Evolutionary conservation across 495 filamentous ascomycete species (phyloP), one percentile per base, ranked within the genome.

Genomic region (Cladorrhinum samala): DNA sequence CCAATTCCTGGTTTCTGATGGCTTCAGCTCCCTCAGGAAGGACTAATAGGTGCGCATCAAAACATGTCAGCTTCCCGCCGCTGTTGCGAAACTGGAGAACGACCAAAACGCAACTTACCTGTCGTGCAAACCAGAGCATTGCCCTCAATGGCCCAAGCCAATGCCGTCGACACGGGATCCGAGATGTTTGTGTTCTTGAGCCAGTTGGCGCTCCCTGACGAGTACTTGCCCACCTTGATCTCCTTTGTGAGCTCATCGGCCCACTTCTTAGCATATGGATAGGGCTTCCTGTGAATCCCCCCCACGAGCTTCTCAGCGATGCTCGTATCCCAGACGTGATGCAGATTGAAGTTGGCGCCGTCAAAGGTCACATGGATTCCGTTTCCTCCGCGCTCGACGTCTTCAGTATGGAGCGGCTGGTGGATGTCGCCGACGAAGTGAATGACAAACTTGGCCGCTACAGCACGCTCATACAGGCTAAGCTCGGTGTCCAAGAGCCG

Each of bases 351-450:
- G 18, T 70, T 56, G n/a, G 50, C 49, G 3, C 68, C 69, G 17
- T 79, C 69, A 64, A 81, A 86, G 20, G 58, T 63, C 4, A 86
- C 83, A 24, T 67, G 56, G 55, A 85, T 84, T 13, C 72, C 72
- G 56, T 86, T 86, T 0, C 83, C 83, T 47, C 83, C 83, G 20
- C 74, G 63, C 0, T 71, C 76, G 1, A 83, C 72, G 45, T 81
- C 70, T 62, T 85, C 83, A 36, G 71, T 77, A 60, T 86, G 83
- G 42, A 86, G 68, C 14, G 83, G 83, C 65, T 86, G 83, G 55
- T 83, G 80, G 52, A 85, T 80, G 55, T 86, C 83, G 42, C 82
- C 82, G 21, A 84, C 61, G 55, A 86, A 85, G 51, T 84, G 83
- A 23, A 85, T 62, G 46, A 87, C 71, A 57, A 82, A 85, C 63